These are phyloP conservation scores for Gomphus sp. DNA, from an alignment of 1,284 basidiomycete species.

Conservation along the genomic window DNA sequence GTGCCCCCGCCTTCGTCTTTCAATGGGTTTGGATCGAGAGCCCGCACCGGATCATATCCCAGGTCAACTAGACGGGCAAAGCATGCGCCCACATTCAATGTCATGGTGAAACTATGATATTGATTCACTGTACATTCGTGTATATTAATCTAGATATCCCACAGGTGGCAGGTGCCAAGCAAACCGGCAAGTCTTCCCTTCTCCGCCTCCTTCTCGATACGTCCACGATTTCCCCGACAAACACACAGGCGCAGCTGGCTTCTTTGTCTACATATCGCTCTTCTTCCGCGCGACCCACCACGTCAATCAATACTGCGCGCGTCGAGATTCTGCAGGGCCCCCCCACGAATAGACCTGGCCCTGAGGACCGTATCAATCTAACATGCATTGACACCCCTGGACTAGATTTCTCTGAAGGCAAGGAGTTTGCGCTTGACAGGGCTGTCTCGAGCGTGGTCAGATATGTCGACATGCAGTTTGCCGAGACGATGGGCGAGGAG, in stretches of 20 bases:
- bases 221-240: conserved; percentile 45
- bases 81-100: conserved; percentile 65
- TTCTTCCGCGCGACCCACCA: conserved; percentile 57
- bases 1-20: conserved; percentile 9
- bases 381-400: conserved; percentile 78
- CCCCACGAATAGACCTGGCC: conserved; percentile 39
- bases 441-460: conserved; percentile 62
- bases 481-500: conserved; percentile 77
- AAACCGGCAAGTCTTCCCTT: conserved; percentile 74
- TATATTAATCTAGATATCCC: not conserved
- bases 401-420: conserved; percentile 60
- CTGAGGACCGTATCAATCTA: conserved; percentile 62
- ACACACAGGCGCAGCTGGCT: conserved; percentile 59
- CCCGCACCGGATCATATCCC: conserved; percentile 25
- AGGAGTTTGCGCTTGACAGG: conserved; percentile 65
- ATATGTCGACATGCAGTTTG: conserved; percentile 68
- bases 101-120: conserved; percentile 47
- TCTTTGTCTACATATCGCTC: conserved; percentile 65
- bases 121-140: not conserved
- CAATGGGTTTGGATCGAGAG: conserved; percentile 28
- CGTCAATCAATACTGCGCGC: conserved; percentile 51
- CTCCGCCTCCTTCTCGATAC: conserved; percentile 72
- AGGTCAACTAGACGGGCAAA: conserved; percentile 44
- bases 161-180: conserved; percentile 56
- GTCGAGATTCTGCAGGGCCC: conserved; percentile 47